A percentile compares a stretch with the other conserved stretches of the same genome.
phyloP scores from a whole-genome alignment of 2,329 filamentous ascomycete genomes.

The Fusarium sp. region DNA sequence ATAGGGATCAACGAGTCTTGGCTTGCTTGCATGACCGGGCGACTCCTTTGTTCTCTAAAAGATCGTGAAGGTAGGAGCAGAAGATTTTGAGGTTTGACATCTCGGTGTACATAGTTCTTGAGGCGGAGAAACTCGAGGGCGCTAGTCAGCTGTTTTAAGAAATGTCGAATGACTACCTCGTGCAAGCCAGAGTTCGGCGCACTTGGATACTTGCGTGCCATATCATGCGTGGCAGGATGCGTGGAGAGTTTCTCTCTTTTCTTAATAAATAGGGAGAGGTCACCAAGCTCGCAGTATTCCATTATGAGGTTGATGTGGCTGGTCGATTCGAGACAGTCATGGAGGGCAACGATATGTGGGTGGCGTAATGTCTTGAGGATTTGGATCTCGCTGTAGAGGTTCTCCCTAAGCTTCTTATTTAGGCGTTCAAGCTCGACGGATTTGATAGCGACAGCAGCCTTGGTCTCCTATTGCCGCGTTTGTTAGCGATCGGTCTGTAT shows the following conservation, averaged over 20 bases:
- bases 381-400: constrained; percentile 93
- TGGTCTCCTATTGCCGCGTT: constrained; percentile 71
- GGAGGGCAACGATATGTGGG: constrained; percentile 95
- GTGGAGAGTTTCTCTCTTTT: constrained; percentile 85
- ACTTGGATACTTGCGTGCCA: constrained; percentile 94
- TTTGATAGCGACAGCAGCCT: constrained; percentile 92
- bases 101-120: constrained; percentile 91
- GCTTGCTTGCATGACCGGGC: constrained; percentile 79
- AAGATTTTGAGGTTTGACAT: constrained; percentile 97
- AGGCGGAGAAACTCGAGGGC: constrained; percentile 89
- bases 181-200: constrained; percentile 86
- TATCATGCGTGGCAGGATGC: constrained; percentile 85
- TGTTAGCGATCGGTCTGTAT: constrained; percentile 16
- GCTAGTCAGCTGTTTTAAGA: constrained; percentile 93
- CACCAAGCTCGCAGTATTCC: constrained; percentile 97
- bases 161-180: constrained; percentile 96
- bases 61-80: constrained; percentile 85
- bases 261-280: constrained; percentile 96
- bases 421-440: constrained; percentile 91
- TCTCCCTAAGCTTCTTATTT: constrained; percentile 96
- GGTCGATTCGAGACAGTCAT: constrained; percentile 90
- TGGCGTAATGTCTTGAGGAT: constrained; percentile 95
- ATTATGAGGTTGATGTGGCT: constrained; percentile 96
- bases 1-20: constrained; percentile 84
- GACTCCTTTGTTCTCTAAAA: constrained; percentile 68